Evolutionary conservation across 257 asterid genomes (phyloP), one percentile per base, ranked within the genome.

Genomic region (Gynochthodes officinalis): DNA sequence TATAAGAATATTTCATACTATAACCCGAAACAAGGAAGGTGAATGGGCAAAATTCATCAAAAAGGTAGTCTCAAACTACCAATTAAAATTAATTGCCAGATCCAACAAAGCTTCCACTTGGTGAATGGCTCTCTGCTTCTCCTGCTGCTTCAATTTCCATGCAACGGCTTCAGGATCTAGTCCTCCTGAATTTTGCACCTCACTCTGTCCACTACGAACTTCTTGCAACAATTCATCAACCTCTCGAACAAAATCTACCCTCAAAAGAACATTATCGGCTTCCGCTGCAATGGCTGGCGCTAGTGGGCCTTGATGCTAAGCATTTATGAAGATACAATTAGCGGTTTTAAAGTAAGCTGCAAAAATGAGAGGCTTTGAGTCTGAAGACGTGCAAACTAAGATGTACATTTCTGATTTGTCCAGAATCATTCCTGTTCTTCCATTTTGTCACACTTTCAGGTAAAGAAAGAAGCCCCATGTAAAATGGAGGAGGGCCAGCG

Each of bases 231-330:
- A 82, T 33, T 79, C 86, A 61, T 89, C 88, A 1, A 88, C 92
- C 80, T 94, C 99, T 78, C 98, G 75, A 14, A 94, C 85, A 79
- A 94, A 94, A 83, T 94, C 99, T 57, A 81, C 89, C 82, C 99
- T 86, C 75, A 94, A 65, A 69, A 94, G 93, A 70, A 88, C 76
- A 78, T 91, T 89, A 57, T 94, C 96, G 23, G 80, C 85, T 75
- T 88, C 92, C 46, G 81, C 44, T 62, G 64, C 91, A 49, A 85
- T 42, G 59, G 67, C 58, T 40, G 91, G 95, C 59, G 89, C 84
- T 76, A 94, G 68, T 32, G 95, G 99, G 32, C 99, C 99, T 76
- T 91, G 85, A 75, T 86, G 97, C 99, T 94, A 8, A 49, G 18
- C 32, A 35, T 46, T 21, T 59, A 21, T 30, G 42, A 46, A 28